These are phyloP conservation scores for Ganoderma lingzhi DNA, from an alignment of 1,284 basidiomycete genomes.

Conservation along the genomic window DNA sequence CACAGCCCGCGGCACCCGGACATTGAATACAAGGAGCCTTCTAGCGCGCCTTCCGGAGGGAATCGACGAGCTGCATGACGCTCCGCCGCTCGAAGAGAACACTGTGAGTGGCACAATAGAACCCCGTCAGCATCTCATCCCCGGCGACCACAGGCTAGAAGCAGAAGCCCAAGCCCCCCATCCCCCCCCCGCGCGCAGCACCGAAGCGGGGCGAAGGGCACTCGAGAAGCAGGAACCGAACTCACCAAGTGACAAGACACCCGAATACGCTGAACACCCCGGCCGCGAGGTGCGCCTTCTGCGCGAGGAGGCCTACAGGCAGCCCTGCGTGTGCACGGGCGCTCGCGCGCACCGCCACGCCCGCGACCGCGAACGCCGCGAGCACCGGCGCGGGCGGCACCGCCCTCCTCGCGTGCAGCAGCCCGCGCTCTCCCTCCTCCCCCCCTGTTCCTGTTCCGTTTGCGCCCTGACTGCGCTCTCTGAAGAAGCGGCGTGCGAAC, in stretches of 20 bases:
- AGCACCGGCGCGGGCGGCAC: constrained; percentile 41
- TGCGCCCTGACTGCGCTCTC: constrained; percentile 21
- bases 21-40: not conserved
- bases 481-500: constrained; percentile 42
- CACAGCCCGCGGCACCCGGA: constrained; percentile 2
- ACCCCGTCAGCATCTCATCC: constrained; percentile 9
- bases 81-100: constrained; percentile 24
- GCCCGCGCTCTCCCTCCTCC: not conserved
- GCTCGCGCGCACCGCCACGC: constrained; percentile 40
- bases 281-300: constrained; percentile 40
- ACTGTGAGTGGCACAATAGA: constrained; percentile 7
- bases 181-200: not conserved
- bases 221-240: constrained; percentile 10
- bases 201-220: not conserved
- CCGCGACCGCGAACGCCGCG: constrained; percentile 38
- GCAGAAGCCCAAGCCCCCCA: not conserved
- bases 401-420: constrained; percentile 32
- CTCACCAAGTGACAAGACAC: constrained; percentile 44
- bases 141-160: not conserved
- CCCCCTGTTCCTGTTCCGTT: not conserved
- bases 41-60: constrained; percentile 24
- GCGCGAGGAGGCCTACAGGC: constrained; percentile 35
- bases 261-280: constrained; percentile 37
- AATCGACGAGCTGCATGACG: constrained; percentile 24
- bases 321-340: constrained; percentile 28